Conservation (phyloP, 2,329 filamentous ascomycete species). For the Penicillium sp. region DNA sequence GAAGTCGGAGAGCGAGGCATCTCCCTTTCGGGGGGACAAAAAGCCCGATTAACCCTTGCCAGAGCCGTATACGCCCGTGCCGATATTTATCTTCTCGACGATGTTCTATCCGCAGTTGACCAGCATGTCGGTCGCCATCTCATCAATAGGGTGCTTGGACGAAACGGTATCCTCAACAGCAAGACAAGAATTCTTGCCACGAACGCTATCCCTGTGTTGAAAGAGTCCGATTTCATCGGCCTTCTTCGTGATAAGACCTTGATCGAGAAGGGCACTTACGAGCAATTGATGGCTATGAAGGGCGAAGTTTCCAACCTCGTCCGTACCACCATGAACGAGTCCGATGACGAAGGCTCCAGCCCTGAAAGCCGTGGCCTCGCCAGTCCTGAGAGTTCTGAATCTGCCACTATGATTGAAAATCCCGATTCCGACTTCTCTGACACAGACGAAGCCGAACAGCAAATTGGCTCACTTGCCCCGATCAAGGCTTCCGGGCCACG, state of each 20-base stretch:
- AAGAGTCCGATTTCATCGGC: conserved; percentile 86
- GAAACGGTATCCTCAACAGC: conserved; percentile 76
- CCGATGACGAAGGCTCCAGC: conserved; percentile 51
- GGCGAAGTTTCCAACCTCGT: conserved; percentile 86
- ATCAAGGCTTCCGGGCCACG: conserved; percentile 71
- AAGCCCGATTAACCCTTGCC: conserved; percentile 88
- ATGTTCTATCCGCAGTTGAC: conserved; percentile 95
- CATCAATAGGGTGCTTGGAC: conserved; percentile 90
- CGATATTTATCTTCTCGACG: conserved; percentile 94
- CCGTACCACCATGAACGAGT: conserved; percentile 66
- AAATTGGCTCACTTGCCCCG: conserved; percentile 74
- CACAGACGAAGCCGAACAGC: conserved; percentile 68
- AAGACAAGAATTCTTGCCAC: conserved; percentile 95
- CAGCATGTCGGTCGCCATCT: conserved; percentile 95
- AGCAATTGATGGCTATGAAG: conserved; percentile 90
- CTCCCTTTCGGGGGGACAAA: conserved; percentile 93
- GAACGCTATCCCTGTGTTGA: conserved; percentile 89
- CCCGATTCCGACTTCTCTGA: conserved; percentile 58
- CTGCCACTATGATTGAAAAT: conserved; percentile 57
- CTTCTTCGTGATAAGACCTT: conserved; percentile 83
- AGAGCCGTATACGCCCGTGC: conserved; percentile 94
- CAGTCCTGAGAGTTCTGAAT: conserved; percentile 71
- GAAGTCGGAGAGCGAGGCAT: conserved; percentile 97
- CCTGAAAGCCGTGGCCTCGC: conserved; percentile 63
- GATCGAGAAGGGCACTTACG: conserved; percentile 86